phyloP scores from a whole-genome alignment of 495 filamentous ascomycete species.

The Aspergillus wentii region DNA sequence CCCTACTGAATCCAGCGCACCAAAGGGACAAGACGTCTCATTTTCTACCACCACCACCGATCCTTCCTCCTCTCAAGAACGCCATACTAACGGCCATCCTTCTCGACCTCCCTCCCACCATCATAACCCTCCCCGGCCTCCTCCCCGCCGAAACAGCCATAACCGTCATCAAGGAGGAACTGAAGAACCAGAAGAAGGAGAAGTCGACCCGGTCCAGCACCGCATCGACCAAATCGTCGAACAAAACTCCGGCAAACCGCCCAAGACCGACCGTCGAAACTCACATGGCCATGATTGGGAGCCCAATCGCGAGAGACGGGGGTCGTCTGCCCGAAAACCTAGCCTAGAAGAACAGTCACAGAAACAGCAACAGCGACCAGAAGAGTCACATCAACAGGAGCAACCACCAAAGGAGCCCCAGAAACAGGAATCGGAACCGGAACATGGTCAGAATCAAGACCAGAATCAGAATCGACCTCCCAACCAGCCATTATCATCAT shows the following conservation, averaged over 20 bases:
- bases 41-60: constrained; percentile 2
- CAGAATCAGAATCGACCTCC: constrained; percentile 2
- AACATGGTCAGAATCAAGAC: constrained; percentile 1
- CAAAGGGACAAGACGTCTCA: constrained; percentile 3
- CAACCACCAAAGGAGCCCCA: background rate
- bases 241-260: constrained; percentile 11
- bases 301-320: too few species aligned
- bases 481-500: constrained; percentile 5
- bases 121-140: constrained; percentile 7
- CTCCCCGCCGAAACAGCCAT: constrained; percentile 14
- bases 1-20: constrained; percentile 13
- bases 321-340: too few species aligned
- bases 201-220: constrained; percentile 24
- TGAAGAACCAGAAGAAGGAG: too few species aligned
- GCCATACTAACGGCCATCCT: constrained; percentile 14
- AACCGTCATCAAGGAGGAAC: constrained; percentile 1
- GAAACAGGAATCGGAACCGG: constrained; percentile 5
- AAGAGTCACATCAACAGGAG: background rate
- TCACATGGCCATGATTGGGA: too few species aligned
- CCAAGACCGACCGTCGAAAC: background rate
- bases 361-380: background rate
- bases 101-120: constrained; percentile 6
- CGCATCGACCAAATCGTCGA: constrained; percentile 31
- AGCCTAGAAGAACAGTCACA: background rate
- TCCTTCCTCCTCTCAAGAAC: constrained; percentile 9